Conservation (phyloP, 495 filamentous ascomycete species). For the Daldinia bambusicola region DNA sequence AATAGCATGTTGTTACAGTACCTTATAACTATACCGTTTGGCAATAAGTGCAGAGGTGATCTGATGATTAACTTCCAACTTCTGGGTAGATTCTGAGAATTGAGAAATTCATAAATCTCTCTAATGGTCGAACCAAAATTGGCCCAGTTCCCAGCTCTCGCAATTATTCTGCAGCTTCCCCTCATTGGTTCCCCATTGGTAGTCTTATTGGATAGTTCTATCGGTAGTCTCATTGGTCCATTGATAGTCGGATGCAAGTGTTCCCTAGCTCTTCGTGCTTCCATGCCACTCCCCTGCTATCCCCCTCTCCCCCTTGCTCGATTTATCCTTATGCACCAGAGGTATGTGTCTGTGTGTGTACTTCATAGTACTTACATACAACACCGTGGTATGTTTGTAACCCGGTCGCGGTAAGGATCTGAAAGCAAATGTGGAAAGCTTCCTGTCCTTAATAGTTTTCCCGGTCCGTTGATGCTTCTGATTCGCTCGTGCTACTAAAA, state of each 20-base stretch:
- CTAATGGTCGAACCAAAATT: slow-evolving; percentile 6
- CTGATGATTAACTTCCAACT: neutral
- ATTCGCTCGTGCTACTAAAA: slow-evolving; percentile 48
- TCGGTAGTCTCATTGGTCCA: slow-evolving; percentile 32
- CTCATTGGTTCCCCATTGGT: slow-evolving; percentile 1
- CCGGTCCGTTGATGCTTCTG: slow-evolving; percentile 47
- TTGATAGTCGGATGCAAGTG: slow-evolving; percentile 43
- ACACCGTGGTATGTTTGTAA: slow-evolving; percentile 4
- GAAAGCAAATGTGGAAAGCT: slow-evolving; percentile 42
- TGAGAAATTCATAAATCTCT: neutral
- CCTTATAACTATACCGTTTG: slow-evolving; percentile 1
- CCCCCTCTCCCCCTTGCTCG: slow-evolving; percentile 7
- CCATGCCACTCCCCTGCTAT: slow-evolving; percentile 5
- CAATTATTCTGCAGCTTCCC: slow-evolving; percentile 34
- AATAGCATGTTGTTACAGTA: neutral
- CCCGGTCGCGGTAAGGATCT: slow-evolving; percentile 41
- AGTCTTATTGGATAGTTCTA: neutral
- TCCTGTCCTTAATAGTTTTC: slow-evolving; percentile 46
- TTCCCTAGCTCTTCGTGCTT: slow-evolving; percentile 32
- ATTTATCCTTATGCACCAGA: neutral
- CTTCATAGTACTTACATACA: too few species aligned
- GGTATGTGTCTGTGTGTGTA: too few species aligned
- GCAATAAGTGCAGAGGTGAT: neutral
- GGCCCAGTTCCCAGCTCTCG: slow-evolving; percentile 27
- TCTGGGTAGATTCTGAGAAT: slow-evolving; percentile 37